A percentile compares a stretch with the other conserved stretches of the same genome.
Evolutionary conservation across 768 basidiomycete species (phyloP).

Genomic region (Serendipita indica): DNA sequence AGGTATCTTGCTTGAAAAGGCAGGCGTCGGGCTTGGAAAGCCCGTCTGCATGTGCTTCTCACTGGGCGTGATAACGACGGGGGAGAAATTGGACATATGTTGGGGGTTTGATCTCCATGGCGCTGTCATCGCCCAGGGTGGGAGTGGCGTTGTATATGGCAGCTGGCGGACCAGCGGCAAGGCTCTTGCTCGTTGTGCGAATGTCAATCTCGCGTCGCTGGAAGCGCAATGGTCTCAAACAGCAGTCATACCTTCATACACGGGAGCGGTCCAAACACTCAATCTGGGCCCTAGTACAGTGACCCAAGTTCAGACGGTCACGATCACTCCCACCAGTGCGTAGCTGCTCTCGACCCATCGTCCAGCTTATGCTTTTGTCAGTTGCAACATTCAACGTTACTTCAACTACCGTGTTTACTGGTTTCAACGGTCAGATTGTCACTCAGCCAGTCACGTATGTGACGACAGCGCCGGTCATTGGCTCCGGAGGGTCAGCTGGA

Average conservation of each 20-base stretch:
- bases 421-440: background rate
- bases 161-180: background rate
- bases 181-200: background rate
- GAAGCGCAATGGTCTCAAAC: background rate
- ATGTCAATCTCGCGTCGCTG: background rate
- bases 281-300: background rate
- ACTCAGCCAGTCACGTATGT: background rate
- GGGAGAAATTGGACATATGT: background rate
- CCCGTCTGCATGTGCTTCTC: background rate
- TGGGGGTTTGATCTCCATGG: background rate
- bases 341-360: too few species aligned
- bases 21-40: background rate
- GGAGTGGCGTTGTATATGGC: background rate
- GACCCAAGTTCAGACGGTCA: background rate
- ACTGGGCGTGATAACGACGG: background rate
- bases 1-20: background rate
- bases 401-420: background rate
- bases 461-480: background rate
- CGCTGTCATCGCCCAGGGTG: background rate
- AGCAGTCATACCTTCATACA: background rate
- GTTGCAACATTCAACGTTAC: background rate
- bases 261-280: background rate
- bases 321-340: background rate
- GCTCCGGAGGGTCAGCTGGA: too few species aligned
- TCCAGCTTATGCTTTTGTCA: too few species aligned